A percentile compares a stretch with the other conserved stretches of the same genome.
These are phyloP conservation scores for Cladophialophora exuberans DNA, from an alignment of 2,329 filamentous ascomycete species.

Conservation along the genomic window DNA sequence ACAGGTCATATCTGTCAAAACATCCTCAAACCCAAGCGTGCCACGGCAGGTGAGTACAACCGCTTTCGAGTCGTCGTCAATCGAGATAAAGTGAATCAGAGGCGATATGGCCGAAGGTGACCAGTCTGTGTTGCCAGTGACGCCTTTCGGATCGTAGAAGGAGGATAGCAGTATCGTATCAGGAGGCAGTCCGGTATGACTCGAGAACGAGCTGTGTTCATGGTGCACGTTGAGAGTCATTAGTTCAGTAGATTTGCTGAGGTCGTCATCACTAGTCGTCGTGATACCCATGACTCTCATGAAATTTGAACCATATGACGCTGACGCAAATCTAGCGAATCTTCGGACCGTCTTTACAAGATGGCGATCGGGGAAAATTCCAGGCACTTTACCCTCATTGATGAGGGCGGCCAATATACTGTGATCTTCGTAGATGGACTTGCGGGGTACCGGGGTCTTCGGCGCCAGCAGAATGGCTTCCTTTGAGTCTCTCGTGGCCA, in stretches of 20 bases:
- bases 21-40: slow-evolving; percentile 73
- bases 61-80: slow-evolving; percentile 72
- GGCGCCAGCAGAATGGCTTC: slow-evolving; percentile 46
- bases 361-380: slow-evolving; percentile 50
- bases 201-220: slow-evolving; percentile 51
- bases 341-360: slow-evolving; percentile 51
- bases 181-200: slow-evolving; percentile 48
- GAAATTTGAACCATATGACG: slow-evolving; percentile 51
- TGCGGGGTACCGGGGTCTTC: slow-evolving; percentile 42
- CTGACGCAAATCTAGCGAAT: slow-evolving; percentile 52
- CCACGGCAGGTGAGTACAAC: slow-evolving; percentile 74
- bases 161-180: slow-evolving; percentile 65
- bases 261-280: slow-evolving; percentile 28
- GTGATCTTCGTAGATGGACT: slow-evolving; percentile 50
- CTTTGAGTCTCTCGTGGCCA: slow-evolving; percentile 48
- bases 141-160: slow-evolving; percentile 69
- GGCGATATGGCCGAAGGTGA: slow-evolving; percentile 61
- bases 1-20: slow-evolving; percentile 73
- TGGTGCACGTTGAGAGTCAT: slow-evolving; percentile 41
- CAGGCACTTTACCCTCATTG: slow-evolving; percentile 48
- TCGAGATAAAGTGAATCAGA: slow-evolving; percentile 72
- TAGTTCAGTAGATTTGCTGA: slow-evolving; percentile 38
- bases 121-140: slow-evolving; percentile 62
- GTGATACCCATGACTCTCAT: slow-evolving; percentile 51
- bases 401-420: slow-evolving; percentile 48